Evolutionary conservation across 1,284 basidiomycete genomes (phyloP), one percentile per base, ranked within the genome.

Genomic region (Ustilago curta): DNA sequence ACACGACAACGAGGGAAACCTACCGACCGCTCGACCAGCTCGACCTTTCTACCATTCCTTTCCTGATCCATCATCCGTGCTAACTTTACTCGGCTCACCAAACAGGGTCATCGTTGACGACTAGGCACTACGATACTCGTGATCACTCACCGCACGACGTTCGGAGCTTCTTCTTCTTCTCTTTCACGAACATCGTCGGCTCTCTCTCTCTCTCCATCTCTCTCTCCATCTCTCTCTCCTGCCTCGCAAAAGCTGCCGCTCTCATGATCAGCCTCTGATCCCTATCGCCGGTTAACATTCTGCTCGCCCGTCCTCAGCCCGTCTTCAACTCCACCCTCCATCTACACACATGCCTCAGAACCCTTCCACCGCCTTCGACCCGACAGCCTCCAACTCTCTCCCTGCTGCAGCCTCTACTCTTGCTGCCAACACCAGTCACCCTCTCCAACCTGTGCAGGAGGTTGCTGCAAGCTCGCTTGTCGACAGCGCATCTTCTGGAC

Each of bases 391-490:
- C 29, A 14, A 45, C 50, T 49, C 59, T 37, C 37, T 59, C 14
- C 27, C 65, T 35, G 40, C 50, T 40, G 16, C 54, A 42, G 21
- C 57, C 19, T 29, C 57, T 23, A 37, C 50, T 19, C 18, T 47
- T 14, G 35, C 35, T 37, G 21, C 52, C 25, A 39, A 52, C 59
- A 44, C 59, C 43, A 35, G 3, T 21, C 27, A 50, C 21, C 63
- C 70, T 39, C 63, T 72, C 31, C 63, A 59, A 48, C 63, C 64
- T n/a, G 70, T 73, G 56, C 70, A 73, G 65, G 60, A 73, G 55
- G 57, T 65, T 47, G 70, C 70, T 59, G 47, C 59, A n/a, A 49
- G 40, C 49, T 62, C 62, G 55, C 35, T 71, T 19, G 45, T 58
- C 51, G 47, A 57, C 31, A 57, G 49, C 52, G 49, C 52, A 19